Evolutionary conservation across 2,329 filamentous ascomycete genomes (phyloP).

Genomic region (Penicillium sp.): DNA sequence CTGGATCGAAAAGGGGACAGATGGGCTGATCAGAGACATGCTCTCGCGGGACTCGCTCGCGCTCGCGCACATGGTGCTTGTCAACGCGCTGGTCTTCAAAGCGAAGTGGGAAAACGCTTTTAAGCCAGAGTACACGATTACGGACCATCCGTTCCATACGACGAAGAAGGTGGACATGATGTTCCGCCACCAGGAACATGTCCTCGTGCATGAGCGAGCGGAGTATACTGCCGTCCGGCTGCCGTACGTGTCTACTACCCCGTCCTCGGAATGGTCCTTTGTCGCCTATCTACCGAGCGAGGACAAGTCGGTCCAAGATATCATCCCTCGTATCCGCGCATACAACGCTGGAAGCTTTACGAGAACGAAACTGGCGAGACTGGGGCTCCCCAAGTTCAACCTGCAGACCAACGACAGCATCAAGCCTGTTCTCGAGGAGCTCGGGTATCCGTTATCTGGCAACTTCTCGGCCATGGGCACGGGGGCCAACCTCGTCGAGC

Average conservation of each 20-base stretch:
- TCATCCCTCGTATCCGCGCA: not conserved
- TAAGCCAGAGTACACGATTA: not conserved
- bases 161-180: slow-evolving; percentile 1
- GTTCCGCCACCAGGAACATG: not conserved
- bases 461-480: not conserved
- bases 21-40: not conserved
- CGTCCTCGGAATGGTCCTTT: not conserved
- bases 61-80: not conserved
- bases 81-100: slow-evolving; percentile 3
- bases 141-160: not conserved
- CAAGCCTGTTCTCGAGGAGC: not conserved
- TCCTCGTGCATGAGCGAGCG: not conserved
- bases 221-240: slow-evolving; percentile 2
- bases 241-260: not conserved
- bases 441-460: not conserved
- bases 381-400: not conserved
- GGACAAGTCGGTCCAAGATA: not conserved
- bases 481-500: not conserved
- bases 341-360: not conserved
- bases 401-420: slow-evolving; percentile 1
- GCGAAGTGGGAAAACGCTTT: not conserved
- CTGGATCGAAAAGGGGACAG: not conserved
- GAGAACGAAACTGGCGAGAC: not conserved
- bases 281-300: not conserved
- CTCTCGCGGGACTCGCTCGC: not conserved